Conservation (phyloP, 495 filamentous ascomycete species). For the Xylaria telfairii region DNA sequence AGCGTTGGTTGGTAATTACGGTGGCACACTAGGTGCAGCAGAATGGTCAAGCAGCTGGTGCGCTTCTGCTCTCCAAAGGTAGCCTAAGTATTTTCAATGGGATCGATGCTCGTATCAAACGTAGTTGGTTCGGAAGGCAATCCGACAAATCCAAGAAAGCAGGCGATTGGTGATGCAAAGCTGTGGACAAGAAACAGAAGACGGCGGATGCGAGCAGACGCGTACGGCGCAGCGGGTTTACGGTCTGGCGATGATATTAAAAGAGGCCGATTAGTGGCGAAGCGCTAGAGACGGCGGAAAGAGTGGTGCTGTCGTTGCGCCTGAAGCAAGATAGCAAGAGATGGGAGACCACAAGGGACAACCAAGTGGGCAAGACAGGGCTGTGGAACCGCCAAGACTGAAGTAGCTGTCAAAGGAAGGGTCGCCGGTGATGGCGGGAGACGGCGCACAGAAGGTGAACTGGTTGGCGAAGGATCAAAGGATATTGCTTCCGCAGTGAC, state of each 20-base stretch:
- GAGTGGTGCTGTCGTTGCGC: constrained; percentile 30
- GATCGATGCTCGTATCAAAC: constrained; percentile 43
- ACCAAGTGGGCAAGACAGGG: constrained; percentile 38
- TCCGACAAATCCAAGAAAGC: constrained; percentile 33
- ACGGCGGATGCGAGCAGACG: constrained; percentile 30
- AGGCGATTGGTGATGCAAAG: constrained; percentile 33
- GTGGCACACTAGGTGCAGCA: constrained; percentile 25
- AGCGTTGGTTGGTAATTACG: constrained; percentile 36
- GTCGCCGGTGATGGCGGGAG: constrained; percentile 4
- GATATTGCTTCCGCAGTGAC: constrained; percentile 32
- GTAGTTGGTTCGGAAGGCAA: constrained; percentile 32
- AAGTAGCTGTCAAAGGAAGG: constrained; percentile 29
- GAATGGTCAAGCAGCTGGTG: constrained; percentile 25
- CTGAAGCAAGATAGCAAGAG: not conserved
- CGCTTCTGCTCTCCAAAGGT: constrained; percentile 24
- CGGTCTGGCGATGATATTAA: constrained; percentile 34
- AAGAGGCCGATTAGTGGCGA: constrained; percentile 25
- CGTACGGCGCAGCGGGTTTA: constrained; percentile 26
- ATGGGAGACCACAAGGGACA: constrained; percentile 30
- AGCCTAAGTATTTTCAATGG: constrained; percentile 35
- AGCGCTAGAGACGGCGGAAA: constrained; percentile 30
- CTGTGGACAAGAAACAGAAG: constrained; percentile 42
- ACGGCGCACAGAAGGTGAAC: constrained; percentile 1
- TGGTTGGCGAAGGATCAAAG: constrained; percentile 8
- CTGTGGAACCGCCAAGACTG: constrained; percentile 25